Percentiles rank a stretch among this genome's conserved stretches.
phyloP scores from a whole-genome alignment of 208 protist genomes.

The Polymyxa betae region DNA sequence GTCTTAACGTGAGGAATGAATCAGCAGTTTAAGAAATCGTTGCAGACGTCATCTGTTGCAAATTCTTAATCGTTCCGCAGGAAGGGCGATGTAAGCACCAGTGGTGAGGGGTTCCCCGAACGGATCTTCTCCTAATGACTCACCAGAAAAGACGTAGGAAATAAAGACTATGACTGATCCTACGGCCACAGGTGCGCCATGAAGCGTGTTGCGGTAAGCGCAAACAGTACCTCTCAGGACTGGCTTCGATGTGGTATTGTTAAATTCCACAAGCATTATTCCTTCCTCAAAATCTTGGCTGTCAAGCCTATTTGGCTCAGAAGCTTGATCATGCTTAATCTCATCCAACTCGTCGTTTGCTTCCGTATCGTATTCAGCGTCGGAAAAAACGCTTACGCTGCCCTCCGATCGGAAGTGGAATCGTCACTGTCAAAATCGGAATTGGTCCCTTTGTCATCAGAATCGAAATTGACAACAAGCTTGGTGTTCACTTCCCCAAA shows the following conservation, averaged over 20 bases:
- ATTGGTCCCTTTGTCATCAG: too few species aligned
- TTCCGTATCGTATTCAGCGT: not conserved
- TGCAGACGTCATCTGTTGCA: too few species aligned
- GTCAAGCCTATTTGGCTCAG: too few species aligned
- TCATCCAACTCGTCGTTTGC: too few species aligned
- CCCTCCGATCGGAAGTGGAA: too few species aligned
- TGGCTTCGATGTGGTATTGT: not conserved
- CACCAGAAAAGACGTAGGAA: not conserved
- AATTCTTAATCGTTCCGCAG: not conserved
- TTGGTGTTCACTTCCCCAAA: too few species aligned
- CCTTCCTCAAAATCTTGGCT: too few species aligned
- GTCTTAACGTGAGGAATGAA: too few species aligned
- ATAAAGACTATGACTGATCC: not conserved
- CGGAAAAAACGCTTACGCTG: not conserved
- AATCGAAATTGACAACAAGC: too few species aligned
- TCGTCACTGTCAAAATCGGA: too few species aligned
- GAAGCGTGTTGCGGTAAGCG: not conserved
- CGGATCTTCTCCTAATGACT: not conserved
- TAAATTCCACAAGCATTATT: not conserved
- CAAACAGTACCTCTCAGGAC: not conserved
- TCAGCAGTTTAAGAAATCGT: too few species aligned
- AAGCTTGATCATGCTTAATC: too few species aligned
- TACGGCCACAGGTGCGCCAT: not conserved
- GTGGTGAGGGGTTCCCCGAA: not conserved
- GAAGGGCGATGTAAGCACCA: not conserved